Conservation (phyloP, 192 early-diverging fungal genomes). For the Coemansia sp. region DNA sequence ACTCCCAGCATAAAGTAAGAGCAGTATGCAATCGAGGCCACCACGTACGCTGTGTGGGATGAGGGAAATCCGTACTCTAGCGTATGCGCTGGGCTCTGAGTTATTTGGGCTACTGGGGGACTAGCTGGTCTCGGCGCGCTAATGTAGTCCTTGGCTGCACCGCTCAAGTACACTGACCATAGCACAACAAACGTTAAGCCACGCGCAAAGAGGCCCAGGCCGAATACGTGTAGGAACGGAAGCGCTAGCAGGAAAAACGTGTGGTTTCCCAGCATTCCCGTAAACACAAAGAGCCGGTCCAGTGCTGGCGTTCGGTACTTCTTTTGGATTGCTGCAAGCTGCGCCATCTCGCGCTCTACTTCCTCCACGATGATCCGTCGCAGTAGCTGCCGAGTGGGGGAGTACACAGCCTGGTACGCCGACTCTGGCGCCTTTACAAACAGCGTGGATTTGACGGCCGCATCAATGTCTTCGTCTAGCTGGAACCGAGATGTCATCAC, state of each 20-base stretch:
- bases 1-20: slow-evolving; percentile 39
- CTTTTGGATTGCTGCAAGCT: slow-evolving; percentile 36
- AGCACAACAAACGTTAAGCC: slow-evolving; percentile 50
- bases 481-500: slow-evolving; percentile 43
- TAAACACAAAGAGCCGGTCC: slow-evolving; percentile 69
- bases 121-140: slow-evolving; percentile 83
- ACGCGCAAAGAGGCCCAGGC: slow-evolving; percentile 65
- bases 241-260: slow-evolving; percentile 83
- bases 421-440: slow-evolving; percentile 40
- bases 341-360: slow-evolving; percentile 50
- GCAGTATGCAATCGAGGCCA: slow-evolving; percentile 67
- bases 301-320: slow-evolving; percentile 39
- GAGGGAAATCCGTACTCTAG: slow-evolving; percentile 94
- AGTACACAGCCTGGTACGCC: slow-evolving; percentile 47
- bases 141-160: slow-evolving; percentile 73
- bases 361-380: slow-evolving; percentile 26
- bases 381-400: slow-evolving; percentile 25
- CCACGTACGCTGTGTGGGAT: slow-evolving; percentile 83
- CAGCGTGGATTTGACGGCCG: background rate
- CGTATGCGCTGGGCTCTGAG: slow-evolving; percentile 65
- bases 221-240: slow-evolving; percentile 82
- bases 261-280: slow-evolving; percentile 84
- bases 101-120: slow-evolving; percentile 75
- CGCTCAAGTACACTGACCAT: slow-evolving; percentile 55
- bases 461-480: slow-evolving; percentile 52